Conservation (phyloP, 2,329 filamentous ascomycete species). For the Westerdykella aurantiaca region DNA sequence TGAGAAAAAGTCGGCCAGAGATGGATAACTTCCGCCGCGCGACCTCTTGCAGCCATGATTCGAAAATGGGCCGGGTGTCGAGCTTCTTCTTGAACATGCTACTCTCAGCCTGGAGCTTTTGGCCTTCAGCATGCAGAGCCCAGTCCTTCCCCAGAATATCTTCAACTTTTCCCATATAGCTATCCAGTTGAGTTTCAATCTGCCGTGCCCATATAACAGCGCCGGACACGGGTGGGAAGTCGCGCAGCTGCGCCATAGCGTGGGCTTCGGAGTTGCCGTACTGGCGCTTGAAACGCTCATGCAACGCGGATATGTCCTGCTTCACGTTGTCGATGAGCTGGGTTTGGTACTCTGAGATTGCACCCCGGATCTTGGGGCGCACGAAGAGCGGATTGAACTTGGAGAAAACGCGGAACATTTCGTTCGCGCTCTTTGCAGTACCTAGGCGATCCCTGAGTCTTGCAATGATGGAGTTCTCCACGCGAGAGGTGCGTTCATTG, state of each 20-base stretch:
- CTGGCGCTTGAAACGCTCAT: conserved; percentile 97
- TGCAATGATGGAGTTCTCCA: conserved; percentile 98
- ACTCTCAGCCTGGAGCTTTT: conserved; percentile 87
- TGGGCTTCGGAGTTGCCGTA: conserved; percentile 98
- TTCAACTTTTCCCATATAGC: conserved; percentile 99
- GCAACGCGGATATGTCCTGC: conserved; percentile 84
- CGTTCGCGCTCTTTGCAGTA: conserved; percentile 93
- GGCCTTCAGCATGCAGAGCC: conserved; percentile 88
- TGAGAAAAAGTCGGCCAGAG: conserved; percentile 83
- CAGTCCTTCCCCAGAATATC: conserved; percentile 93
- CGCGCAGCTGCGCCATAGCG: conserved; percentile 94
- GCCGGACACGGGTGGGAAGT: conserved; percentile 90
- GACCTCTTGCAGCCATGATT: conserved; percentile 91
- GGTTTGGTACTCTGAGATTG: conserved; percentile 96
- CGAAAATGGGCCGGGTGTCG: conserved; percentile 87
- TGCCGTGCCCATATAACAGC: conserved; percentile 97
- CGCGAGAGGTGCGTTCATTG: conserved; percentile 92
- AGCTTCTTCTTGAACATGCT: conserved; percentile 94
- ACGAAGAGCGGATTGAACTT: conserved; percentile 99
- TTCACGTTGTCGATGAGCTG: conserved; percentile 98
- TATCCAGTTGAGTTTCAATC: conserved; percentile 91
- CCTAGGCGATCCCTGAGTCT: conserved; percentile 85
- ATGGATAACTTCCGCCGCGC: conserved; percentile 85
- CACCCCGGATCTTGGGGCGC: conserved; percentile 95
- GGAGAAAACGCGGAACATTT: conserved; percentile 99